phyloP scores from a whole-genome alignment of 2,329 filamentous ascomycete genomes.

The Cercospora citrullina region DNA sequence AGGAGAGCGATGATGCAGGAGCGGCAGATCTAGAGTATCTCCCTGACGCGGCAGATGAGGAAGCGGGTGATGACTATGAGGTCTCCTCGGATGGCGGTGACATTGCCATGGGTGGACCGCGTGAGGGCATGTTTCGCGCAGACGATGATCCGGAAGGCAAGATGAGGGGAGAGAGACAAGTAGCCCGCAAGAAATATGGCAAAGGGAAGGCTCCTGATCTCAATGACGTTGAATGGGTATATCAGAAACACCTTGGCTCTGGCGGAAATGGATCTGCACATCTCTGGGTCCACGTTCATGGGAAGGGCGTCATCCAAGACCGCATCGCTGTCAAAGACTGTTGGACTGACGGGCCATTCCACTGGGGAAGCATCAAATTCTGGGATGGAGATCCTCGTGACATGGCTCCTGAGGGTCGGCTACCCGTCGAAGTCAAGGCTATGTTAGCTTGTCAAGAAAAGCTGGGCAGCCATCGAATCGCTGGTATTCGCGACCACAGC shows the following conservation, averaged over 20 bases:
- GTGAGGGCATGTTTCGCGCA: not conserved
- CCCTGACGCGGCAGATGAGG: not conserved
- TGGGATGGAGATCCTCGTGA: conserved; percentile 9
- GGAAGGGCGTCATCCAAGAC: not conserved
- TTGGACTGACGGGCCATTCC: not conserved
- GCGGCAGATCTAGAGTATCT: not conserved
- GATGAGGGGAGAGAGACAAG: not conserved
- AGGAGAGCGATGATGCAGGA: not conserved
- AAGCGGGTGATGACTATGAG: not conserved
- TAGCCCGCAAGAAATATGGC: not conserved
- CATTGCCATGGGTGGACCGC: not conserved
- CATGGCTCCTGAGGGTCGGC: not conserved
- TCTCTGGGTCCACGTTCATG: not conserved
- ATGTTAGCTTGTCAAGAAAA: not conserved
- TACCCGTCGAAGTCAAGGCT: not conserved
- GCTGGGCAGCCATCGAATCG: not conserved
- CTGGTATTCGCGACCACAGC: not conserved
- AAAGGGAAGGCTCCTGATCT: not conserved
- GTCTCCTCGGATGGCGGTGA: not conserved
- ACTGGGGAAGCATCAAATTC: not conserved
- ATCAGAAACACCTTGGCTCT: not conserved
- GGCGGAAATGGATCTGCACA: not conserved
- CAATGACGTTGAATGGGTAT: not conserved
- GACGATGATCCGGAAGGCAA: not conserved
- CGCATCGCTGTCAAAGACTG: conserved; percentile 13